Conservation (phyloP, 2,329 filamentous ascomycete genomes). For the Fusarium duplospermum region DNA sequence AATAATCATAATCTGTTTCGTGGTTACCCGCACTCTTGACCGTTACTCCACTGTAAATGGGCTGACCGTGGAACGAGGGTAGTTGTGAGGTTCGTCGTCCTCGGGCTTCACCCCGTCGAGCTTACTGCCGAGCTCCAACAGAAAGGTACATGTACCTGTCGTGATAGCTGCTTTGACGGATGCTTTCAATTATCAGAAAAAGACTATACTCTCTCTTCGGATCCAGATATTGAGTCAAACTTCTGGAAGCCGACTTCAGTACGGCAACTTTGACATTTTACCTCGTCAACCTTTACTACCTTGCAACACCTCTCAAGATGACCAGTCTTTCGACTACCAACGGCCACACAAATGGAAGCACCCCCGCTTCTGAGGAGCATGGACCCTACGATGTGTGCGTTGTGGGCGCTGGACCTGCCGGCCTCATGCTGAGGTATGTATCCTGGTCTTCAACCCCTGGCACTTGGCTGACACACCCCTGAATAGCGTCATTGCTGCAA, state of each 20-base stretch:
- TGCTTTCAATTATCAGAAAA: not conserved
- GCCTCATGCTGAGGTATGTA: slow-evolving; percentile 60
- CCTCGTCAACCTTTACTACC: not conserved
- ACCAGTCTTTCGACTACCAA: slow-evolving; percentile 4
- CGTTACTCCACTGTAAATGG: not conserved
- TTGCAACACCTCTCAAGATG: not conserved
- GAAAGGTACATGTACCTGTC: slow-evolving; percentile 2
- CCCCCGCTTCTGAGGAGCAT: slow-evolving; percentile 7
- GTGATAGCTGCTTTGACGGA: not conserved
- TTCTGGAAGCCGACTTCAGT: not conserved
- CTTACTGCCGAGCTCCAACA: not conserved
- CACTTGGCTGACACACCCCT: not conserved
- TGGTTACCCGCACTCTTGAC: not conserved
- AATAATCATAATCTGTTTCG: not conserved
- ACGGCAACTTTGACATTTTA: not conserved
- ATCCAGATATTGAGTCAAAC: not conserved
- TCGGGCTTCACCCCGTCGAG: not conserved
- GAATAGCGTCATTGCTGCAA: slow-evolving; percentile 16
- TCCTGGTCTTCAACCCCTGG: not conserved
- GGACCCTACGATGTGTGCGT: slow-evolving; percentile 58
- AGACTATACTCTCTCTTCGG: not conserved
- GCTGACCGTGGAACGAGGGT: not conserved
- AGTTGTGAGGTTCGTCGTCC: not conserved
- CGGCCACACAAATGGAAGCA: slow-evolving; percentile 15
- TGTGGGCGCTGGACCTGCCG: slow-evolving; percentile 65